Evolutionary conservation across 163 green algal species (phyloP), one percentile per base, ranked within the genome.

Genomic region (Chlorella variabilis): DNA sequence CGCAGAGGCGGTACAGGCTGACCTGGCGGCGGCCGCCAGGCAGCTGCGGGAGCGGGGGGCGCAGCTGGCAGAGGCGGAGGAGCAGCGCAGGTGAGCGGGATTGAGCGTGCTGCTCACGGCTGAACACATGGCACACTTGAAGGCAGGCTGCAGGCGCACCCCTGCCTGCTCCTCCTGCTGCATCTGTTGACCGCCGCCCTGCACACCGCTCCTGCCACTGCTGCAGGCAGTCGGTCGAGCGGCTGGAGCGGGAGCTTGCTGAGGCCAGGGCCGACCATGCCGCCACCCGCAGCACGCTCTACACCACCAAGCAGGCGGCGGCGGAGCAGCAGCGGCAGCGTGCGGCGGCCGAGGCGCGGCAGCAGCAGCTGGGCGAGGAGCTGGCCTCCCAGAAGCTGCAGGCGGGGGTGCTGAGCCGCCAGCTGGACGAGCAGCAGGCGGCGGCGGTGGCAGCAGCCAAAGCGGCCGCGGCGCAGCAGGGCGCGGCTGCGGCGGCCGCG

Each of bases 71-170:
- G 33, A 25, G 20, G 54, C 71, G 11, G 31, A 33, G 15, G 49
- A 66, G 49, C 34, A 78, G 49, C 49, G 67, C 71, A 67, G 49
- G 71, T 67, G 71, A n/a, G n/a, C n/a, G n/a, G n/a, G n/a, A n/a
- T n/a, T n/a, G n/a, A n/a, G n/a, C n/a, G n/a, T n/a, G n/a, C n/a
- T n/a, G n/a, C n/a, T n/a, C n/a, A n/a, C n/a, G n/a, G n/a, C n/a
- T n/a, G n/a, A n/a, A n/a, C n/a, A n/a, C n/a, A n/a, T n/a, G n/a
- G n/a, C n/a, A n/a, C n/a, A n/a, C 1, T n/a, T 39, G 3, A 13
- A 17, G 11, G 63, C 20, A 20, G 61, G 61, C 15, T 45, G 59
- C 2, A n/a, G n/a, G n/a, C n/a, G n/a, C n/a, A n/a, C n/a, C n/a
- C n/a, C n/a, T n/a, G n/a, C n/a, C n/a, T n/a, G n/a, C n/a, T n/a